Percentiles rank a stretch among this genome's conserved stretches.
Conservation (phyloP, 257 asterid species). For the Mentha longifolia region DNA sequence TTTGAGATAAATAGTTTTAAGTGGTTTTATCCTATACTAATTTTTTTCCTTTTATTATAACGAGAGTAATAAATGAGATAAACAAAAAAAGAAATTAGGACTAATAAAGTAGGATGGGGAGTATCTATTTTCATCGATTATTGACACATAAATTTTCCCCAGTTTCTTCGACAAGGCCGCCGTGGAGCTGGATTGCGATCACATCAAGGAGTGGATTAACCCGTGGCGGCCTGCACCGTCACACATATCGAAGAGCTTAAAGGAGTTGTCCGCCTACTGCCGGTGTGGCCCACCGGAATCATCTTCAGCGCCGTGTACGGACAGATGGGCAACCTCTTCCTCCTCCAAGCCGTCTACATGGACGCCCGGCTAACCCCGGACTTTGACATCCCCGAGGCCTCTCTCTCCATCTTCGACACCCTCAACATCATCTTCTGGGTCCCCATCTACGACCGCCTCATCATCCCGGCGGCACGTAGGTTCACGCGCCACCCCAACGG, state of each 20-base stretch:
- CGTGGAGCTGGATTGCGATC: conserved; percentile 48
- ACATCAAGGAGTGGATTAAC: conserved; percentile 31
- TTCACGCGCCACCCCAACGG: conserved; percentile 70
- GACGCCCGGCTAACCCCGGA: conserved; percentile 50
- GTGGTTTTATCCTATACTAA: too few species aligned
- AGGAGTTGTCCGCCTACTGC: conserved; percentile 57
- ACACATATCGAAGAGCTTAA: conserved; percentile 76
- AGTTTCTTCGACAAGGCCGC: conserved; percentile 80
- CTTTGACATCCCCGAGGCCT: conserved; percentile 66
- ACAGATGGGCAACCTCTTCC: conserved; percentile 65
- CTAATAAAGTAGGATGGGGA: too few species aligned
- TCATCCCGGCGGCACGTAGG: conserved; percentile 56
- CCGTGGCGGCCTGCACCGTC: conserved; percentile 73
- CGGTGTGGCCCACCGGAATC: conserved; percentile 74
- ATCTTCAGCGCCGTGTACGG: conserved; percentile 57
- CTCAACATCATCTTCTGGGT: conserved; percentile 72
- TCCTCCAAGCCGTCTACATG: conserved; percentile 65
- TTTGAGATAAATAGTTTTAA: too few species aligned
- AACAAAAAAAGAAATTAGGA: too few species aligned
- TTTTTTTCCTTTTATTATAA: too few species aligned
- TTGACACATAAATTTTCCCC: background rate
- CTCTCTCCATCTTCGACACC: conserved; percentile 64
- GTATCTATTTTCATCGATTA: too few species aligned
- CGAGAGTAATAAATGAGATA: too few species aligned
- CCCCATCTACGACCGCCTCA: conserved; percentile 59